These are phyloP conservation scores for Otatea glauca DNA, from an alignment of 176 grass and related monocot species.

Conservation along the genomic window DNA sequence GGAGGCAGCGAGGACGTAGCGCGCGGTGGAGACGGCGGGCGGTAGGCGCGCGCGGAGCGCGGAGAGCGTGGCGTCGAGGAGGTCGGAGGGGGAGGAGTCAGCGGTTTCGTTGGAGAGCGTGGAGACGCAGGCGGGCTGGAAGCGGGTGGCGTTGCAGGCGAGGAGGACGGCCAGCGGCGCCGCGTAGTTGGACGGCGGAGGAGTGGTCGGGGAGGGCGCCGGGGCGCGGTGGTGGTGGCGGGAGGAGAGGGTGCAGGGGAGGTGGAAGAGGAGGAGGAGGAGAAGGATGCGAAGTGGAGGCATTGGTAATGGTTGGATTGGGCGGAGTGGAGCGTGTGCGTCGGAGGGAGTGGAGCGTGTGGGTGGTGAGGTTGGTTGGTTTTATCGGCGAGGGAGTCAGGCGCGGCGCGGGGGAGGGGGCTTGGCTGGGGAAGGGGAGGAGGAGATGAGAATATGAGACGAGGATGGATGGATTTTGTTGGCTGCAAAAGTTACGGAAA, in stretches of 20 bases:
- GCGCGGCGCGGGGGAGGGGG: too few species aligned
- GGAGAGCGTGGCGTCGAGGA: conserved; percentile 53
- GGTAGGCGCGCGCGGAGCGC: conserved; percentile 54
- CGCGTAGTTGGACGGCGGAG: conserved; percentile 28
- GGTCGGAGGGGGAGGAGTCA: conserved; percentile 50
- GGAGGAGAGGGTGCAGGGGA: conserved; percentile 37
- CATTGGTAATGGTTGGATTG: conserved; percentile 3
- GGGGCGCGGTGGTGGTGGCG: conserved; percentile 21
- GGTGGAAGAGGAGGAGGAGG: conserved; percentile 36
- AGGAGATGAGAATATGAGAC: neutral
- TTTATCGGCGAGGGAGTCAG: neutral
- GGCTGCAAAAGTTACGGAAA: neutral
- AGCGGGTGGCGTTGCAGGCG: conserved; percentile 83
- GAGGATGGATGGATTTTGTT: neutral
- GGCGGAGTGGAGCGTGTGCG: neutral
- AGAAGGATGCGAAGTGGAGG: conserved; percentile 18
- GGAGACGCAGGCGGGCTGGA: conserved; percentile 60
- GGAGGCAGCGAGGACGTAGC: conserved; percentile 62
- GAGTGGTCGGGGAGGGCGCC: neutral
- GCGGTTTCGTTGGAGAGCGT: conserved; percentile 54
- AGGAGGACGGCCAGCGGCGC: conserved; percentile 55
- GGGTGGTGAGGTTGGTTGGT: neutral
- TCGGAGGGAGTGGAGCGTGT: neutral
- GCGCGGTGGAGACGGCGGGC: conserved; percentile 61
- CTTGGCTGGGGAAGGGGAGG: neutral